Evolutionary conservation across 768 basidiomycete genomes (phyloP).

Genomic region (Mycena polygramma): DNA sequence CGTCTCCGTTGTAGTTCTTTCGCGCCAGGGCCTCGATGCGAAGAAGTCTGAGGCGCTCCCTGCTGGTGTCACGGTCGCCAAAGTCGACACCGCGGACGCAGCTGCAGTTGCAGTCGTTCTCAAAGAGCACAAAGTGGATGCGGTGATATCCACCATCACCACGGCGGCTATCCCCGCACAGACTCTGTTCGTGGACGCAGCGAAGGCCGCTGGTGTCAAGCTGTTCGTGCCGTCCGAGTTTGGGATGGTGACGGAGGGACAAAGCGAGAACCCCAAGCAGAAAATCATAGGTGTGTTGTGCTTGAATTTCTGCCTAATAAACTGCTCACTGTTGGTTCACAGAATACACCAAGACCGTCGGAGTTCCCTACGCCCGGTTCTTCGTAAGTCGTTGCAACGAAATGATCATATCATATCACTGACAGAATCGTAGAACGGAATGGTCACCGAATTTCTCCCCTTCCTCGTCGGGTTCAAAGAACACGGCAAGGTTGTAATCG

Average conservation of each 20-base stretch:
- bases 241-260: conserved; percentile 9
- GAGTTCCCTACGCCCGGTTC: conserved; percentile 38
- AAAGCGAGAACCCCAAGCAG: conserved; percentile 18
- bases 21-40: conserved; percentile 4
- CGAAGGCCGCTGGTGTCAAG: conserved; percentile 39
- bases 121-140: conserved; percentile 39
- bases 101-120: conserved; percentile 35
- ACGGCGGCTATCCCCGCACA: conserved; percentile 39
- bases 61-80: conserved; percentile 1
- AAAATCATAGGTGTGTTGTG: conserved; percentile 4
- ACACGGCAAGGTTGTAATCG: conserved; percentile 36
- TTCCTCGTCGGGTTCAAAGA: conserved; percentile 35
- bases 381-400: conserved; percentile 35
- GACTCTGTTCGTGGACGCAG: conserved; percentile 42
- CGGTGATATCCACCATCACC: conserved; percentile 45
- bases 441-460: conserved; percentile 44
- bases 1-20: conserved; percentile 8
- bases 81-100: conserved; percentile 20
- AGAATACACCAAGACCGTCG: conserved; percentile 34
- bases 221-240: conserved; percentile 15
- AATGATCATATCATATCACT: neutral
- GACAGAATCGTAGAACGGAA: conserved; percentile 33
- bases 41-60: neutral
- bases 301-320: neutral
- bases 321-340: too few relatives aligned